These are phyloP conservation scores for Harrya chromipes DNA, from an alignment of 768 basidiomycete species.

Conservation along the genomic window DNA sequence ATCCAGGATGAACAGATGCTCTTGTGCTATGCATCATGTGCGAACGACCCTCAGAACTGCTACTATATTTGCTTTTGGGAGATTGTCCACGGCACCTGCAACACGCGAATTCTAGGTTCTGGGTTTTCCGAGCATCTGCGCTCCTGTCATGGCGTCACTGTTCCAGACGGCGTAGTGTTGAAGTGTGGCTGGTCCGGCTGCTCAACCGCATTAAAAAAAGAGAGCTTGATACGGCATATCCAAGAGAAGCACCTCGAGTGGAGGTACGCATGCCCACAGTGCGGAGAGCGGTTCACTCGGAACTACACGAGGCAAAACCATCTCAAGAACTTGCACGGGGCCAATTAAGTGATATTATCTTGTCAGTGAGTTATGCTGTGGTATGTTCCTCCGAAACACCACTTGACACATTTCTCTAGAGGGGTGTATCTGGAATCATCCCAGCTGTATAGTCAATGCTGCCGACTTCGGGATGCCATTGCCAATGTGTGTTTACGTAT, in stretches of 20 bases:
- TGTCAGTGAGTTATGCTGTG: not conserved
- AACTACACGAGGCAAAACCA: slow-evolving; percentile 21
- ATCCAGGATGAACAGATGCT: slow-evolving; percentile 7
- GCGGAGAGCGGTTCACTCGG: slow-evolving; percentile 25
- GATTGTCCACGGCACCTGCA: not conserved
- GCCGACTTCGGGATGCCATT: no score
- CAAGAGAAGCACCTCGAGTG: slow-evolving; percentile 23
- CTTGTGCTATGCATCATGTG: not conserved
- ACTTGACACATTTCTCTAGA: slow-evolving; percentile 1
- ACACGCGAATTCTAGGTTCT: not conserved
- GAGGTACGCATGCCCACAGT: slow-evolving; percentile 16
- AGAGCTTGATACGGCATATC: slow-evolving; percentile 28
- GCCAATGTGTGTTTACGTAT: not conserved
- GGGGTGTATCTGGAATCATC: not conserved
- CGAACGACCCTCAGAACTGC: slow-evolving; percentile 1
- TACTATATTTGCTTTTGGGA: slow-evolving; percentile 21
- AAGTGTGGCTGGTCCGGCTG: slow-evolving; percentile 22
- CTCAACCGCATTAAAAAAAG: slow-evolving; percentile 20
- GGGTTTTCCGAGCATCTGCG: slow-evolving; percentile 24
- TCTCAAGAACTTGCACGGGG: slow-evolving; percentile 4
- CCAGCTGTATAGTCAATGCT: not conserved
- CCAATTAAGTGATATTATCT: not conserved
- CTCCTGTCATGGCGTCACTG: slow-evolving; percentile 15
- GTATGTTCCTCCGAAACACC: not conserved
- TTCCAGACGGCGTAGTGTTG: slow-evolving; percentile 7